These are phyloP conservation scores for Dictyostelium capitatum DNA, from an alignment of 78 protist genomes.

Conservation along the genomic window DNA sequence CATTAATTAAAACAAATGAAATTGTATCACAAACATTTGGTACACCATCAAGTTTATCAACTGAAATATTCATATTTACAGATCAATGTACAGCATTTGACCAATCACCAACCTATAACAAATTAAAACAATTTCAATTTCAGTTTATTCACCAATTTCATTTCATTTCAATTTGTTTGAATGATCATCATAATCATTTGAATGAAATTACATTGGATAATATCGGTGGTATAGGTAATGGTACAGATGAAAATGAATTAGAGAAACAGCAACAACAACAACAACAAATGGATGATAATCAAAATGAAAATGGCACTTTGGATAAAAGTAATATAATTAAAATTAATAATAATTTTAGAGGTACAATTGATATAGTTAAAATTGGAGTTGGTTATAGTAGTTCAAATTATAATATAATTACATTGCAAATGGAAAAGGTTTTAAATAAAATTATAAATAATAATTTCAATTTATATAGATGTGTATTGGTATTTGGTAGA, in stretches of 20 bases:
- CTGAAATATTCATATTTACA: constrained; percentile 48
- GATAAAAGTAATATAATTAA: neutral
- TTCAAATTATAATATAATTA: neutral
- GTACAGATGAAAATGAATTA: too few relatives aligned
- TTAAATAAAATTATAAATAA: constrained; percentile 5
- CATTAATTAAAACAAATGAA: neutral
- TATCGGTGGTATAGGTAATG: too few relatives aligned
- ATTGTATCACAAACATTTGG: neutral
- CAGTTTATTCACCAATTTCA: constrained; percentile 60
- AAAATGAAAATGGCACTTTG: too few relatives aligned
- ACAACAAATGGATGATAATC: too few relatives aligned
- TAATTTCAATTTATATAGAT: constrained; percentile 27
- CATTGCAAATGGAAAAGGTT: neutral
- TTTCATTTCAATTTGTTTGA: constrained; percentile 60
- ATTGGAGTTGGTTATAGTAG: neutral
- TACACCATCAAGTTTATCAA: neutral
- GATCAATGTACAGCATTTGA: constrained; percentile 57
- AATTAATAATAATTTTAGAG: constrained; percentile 4
- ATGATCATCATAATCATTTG: neutral
- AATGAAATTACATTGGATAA: neutral
- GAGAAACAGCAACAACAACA: neutral
- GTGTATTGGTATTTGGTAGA: constrained; percentile 65
- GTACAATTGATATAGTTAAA: constrained; percentile 29
- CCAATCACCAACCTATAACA: neutral
- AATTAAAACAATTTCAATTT: constrained; percentile 1